A percentile compares a stretch with the other conserved stretches of the same genome.
These are phyloP conservation scores for Craterostigma plantagineum DNA, from an alignment of 257 asterid genomes.

Conservation along the genomic window DNA sequence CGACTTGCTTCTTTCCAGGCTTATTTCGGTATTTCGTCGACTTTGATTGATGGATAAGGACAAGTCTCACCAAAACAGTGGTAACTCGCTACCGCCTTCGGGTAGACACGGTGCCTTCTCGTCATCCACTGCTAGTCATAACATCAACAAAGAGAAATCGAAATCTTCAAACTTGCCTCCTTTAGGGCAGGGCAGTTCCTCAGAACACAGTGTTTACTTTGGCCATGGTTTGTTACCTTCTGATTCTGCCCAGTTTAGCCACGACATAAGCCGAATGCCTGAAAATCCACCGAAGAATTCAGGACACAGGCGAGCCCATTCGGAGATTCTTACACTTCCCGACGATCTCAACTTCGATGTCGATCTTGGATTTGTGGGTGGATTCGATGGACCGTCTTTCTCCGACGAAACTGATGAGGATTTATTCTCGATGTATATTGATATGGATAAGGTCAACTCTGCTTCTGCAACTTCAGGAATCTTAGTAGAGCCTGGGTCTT, in stretches of 20 bases:
- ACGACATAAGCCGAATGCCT: constrained; percentile 80
- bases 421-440: constrained; percentile 58
- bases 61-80: constrained; percentile 31
- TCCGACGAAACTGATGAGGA: constrained; percentile 88
- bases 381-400: constrained; percentile 71
- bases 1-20: neutral
- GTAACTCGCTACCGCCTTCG: constrained; percentile 46
- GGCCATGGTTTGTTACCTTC: constrained; percentile 28
- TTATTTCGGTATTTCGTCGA: constrained; percentile 8
- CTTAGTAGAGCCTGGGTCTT: constrained; percentile 40
- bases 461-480: constrained; percentile 51
- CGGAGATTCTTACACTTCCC: constrained; percentile 86
- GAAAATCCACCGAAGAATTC: constrained; percentile 69
- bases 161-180: constrained; percentile 51
- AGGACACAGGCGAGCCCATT: constrained; percentile 90
- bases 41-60: constrained; percentile 59
- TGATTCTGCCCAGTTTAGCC: constrained; percentile 45
- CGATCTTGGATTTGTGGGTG: constrained; percentile 89
- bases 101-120: constrained; percentile 62
- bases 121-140: constrained; percentile 30
- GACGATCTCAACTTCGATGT: constrained; percentile 89
- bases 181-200: constrained; percentile 31
- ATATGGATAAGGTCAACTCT: constrained; percentile 74
- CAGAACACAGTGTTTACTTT: constrained; percentile 34
- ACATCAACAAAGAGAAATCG: constrained; percentile 26